Evolutionary conservation across 441 rosid genomes (phyloP).

Genomic region (Corymbia citriodora): DNA sequence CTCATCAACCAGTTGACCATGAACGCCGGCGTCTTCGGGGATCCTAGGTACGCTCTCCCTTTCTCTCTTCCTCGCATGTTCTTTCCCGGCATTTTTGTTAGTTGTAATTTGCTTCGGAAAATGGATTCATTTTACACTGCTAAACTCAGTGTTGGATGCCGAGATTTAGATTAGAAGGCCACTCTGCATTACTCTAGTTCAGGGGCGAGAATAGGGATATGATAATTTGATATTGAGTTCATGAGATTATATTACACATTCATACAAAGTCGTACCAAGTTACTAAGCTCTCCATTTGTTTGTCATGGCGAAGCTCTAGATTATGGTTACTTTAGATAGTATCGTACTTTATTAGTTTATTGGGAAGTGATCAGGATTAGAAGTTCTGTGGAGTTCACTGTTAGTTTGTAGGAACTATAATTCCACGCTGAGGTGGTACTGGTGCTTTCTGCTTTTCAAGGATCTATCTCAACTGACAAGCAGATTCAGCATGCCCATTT

Average conservation of each 20-base stretch:
- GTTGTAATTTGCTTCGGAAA: background rate
- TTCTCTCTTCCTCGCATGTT: background rate
- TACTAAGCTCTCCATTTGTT: background rate
- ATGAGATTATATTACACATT: background rate
- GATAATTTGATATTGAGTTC: background rate
- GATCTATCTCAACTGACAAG: background rate
- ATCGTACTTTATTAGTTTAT: background rate
- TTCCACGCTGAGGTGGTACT: background rate
- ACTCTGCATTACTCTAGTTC: background rate
- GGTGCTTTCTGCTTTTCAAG: background rate
- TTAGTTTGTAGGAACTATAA: background rate
- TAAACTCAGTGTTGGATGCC: background rate
- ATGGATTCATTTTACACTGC: background rate
- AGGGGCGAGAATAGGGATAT: background rate
- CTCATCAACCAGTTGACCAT: constrained; percentile 57
- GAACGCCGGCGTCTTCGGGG: constrained; percentile 76
- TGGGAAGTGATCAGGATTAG: background rate
- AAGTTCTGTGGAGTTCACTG: background rate
- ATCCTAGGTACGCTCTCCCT: constrained; percentile 40
- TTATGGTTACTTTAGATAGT: background rate
- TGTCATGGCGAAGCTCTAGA: background rate
- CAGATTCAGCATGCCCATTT: background rate
- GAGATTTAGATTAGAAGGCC: background rate
- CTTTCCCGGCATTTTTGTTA: background rate
- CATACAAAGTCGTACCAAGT: background rate